Conservation (phyloP, 805 yeast genomes). For the Myxozyma neglecta region DNA sequence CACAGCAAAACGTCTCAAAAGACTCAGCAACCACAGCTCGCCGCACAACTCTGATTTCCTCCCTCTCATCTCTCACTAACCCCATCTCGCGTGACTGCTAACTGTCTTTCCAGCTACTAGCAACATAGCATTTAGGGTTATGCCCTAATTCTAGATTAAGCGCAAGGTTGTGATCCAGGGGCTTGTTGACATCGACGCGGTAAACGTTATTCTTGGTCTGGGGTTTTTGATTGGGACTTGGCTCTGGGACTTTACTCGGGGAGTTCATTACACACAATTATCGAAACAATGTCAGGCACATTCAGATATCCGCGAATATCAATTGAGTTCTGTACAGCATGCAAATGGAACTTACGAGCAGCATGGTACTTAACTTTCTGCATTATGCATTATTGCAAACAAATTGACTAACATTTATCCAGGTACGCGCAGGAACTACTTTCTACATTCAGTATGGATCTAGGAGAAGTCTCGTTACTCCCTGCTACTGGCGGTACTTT, state of each 20-base stretch:
- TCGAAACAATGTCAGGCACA: conserved; percentile 1
- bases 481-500: conserved; percentile 58
- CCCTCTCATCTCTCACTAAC: neutral
- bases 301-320: conserved; percentile 57
- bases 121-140: neutral
- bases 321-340: conserved; percentile 74
- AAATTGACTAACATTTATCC: neutral
- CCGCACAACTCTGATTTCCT: neutral
- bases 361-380: conserved; percentile 58
- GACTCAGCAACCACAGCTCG: neutral
- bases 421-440: conserved; percentile 62
- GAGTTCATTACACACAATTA: neutral
- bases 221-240: neutral
- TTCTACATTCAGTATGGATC: conserved; percentile 67
- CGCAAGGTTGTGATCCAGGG: neutral
- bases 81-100: conserved; percentile 3
- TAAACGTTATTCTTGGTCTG: neutral
- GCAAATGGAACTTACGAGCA: conserved; percentile 88
- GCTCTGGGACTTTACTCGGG: neutral
- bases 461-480: conserved; percentile 56
- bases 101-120: too few relatives aligned
- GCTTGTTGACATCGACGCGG: neutral
- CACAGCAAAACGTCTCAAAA: neutral
- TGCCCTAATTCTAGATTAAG: neutral
- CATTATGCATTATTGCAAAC: neutral